phyloP scores from a whole-genome alignment of 495 filamentous ascomycete species.

The Xylaria longipes region DNA sequence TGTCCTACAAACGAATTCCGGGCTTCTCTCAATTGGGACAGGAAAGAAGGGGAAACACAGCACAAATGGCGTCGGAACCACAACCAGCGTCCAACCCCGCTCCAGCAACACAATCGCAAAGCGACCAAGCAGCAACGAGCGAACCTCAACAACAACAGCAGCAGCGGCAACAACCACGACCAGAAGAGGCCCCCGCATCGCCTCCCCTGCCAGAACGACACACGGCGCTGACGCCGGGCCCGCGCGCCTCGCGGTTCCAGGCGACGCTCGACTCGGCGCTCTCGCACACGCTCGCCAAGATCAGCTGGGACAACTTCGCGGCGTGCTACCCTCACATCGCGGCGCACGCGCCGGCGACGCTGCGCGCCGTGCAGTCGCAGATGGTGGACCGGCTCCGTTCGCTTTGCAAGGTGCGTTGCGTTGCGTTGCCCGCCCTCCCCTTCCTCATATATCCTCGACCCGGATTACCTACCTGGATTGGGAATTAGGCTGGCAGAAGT shows the following conservation, averaged over 20 bases:
- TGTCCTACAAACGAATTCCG: background rate
- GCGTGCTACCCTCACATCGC: constrained; percentile 89
- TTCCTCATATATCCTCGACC: background rate
- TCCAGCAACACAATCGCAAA: constrained; percentile 4
- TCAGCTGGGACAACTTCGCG: constrained; percentile 79
- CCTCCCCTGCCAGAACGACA: constrained; percentile 65
- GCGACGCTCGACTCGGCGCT: constrained; percentile 74
- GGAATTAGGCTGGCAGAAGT: background rate
- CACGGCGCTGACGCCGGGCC: constrained; percentile 69
- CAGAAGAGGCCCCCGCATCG: constrained; percentile 22
- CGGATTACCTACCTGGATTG: background rate
- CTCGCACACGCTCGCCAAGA: constrained; percentile 71
- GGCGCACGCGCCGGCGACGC: constrained; percentile 66
- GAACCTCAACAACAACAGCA: constrained; percentile 15
- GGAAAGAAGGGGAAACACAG: background rate
- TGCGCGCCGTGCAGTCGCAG: constrained; percentile 72
- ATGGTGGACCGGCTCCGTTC: constrained; percentile 70
- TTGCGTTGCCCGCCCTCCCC: background rate
- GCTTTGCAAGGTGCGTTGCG: constrained; percentile 56
- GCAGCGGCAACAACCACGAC: constrained; percentile 26
- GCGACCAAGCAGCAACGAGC: constrained; percentile 14
- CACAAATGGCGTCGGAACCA: constrained; percentile 23
- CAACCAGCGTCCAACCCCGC: constrained; percentile 4
- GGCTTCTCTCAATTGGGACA: background rate
- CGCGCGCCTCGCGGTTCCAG: constrained; percentile 73